These are phyloP conservation scores for Geranium incanum DNA, from an alignment of 441 rosid genomes.

Conservation along the genomic window DNA sequence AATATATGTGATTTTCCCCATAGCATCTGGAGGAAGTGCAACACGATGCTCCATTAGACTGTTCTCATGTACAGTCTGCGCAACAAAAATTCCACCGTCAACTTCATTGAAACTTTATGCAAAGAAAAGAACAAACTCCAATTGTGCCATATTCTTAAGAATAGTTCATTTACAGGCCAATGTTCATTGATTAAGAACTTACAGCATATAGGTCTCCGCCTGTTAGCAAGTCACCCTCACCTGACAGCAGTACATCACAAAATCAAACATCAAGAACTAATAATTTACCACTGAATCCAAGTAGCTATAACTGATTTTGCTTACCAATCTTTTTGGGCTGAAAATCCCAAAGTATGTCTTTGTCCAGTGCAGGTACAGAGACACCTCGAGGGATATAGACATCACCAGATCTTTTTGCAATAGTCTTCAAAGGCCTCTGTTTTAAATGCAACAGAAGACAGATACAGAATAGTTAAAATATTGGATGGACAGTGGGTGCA, in stretches of 20 bases:
- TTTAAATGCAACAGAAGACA: constrained; percentile 16
- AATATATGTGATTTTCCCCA: constrained; percentile 88
- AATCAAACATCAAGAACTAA: constrained; percentile 8
- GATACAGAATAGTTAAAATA: constrained; percentile 5
- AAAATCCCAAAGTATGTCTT: constrained; percentile 90
- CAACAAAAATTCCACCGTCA: constrained; percentile 19
- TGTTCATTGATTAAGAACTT: constrained; percentile 33
- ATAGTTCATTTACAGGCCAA: constrained; percentile 13
- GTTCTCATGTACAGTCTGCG: constrained; percentile 93
- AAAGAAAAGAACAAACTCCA: not conserved
- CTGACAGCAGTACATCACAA: constrained; percentile 33
- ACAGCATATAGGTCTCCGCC: constrained; percentile 97
- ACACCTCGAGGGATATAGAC: constrained; percentile 99
- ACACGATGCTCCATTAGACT: constrained; percentile 83
- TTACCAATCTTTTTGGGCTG: constrained; percentile 85
- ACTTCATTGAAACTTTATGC: constrained; percentile 10
- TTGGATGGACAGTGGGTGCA: not conserved
- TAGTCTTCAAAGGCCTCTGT: constrained; percentile 96
- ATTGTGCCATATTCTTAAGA: not conserved
- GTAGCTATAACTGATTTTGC: constrained; percentile 4
- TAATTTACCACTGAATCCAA: constrained; percentile 7
- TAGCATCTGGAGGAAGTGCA: constrained; percentile 88
- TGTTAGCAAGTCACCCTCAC: constrained; percentile 91
- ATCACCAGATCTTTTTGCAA: constrained; percentile 87
- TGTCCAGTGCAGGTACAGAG: constrained; percentile 95